A percentile compares a stretch with the other conserved stretches of the same genome.
These are phyloP conservation scores for Parsonsia alboflavescens DNA, from an alignment of 257 asterid genomes.

Conservation along the genomic window DNA sequence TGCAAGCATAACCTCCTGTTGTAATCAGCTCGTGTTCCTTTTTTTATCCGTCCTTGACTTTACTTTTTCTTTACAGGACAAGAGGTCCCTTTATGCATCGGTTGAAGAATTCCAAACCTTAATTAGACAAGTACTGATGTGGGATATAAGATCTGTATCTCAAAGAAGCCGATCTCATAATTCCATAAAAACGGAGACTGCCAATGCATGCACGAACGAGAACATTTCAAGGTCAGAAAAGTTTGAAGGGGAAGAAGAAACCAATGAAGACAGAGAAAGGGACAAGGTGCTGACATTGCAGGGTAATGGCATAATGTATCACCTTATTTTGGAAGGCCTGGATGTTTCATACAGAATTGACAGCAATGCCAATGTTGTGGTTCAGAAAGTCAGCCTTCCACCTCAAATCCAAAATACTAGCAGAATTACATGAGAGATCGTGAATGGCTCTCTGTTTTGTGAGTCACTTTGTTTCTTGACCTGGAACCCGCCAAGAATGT, in stretches of 20 bases:
- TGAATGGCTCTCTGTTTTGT: background rate
- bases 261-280: constrained; percentile 30
- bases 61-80: constrained; percentile 32
- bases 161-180: constrained; percentile 59
- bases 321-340: constrained; percentile 62
- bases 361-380: constrained; percentile 47
- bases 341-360: constrained; percentile 71
- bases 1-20: background rate
- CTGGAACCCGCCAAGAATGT: background rate
- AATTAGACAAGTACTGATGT: constrained; percentile 72
- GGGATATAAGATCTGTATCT: constrained; percentile 86
- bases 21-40: background rate
- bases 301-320: constrained; percentile 43
- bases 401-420: constrained; percentile 12
- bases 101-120: constrained; percentile 54
- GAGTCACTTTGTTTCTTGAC: too few species aligned
- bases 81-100: constrained; percentile 63
- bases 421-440: background rate
- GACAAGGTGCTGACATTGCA: constrained; percentile 16
- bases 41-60: background rate
- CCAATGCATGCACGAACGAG: constrained; percentile 10
- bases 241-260: constrained; percentile 26
- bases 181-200: constrained; percentile 11
- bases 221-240: constrained; percentile 17
- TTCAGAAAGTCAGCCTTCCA: constrained; percentile 43